These are phyloP conservation scores for Saturnispora ahearnii DNA, from an alignment of 805 yeast species.

Conservation along the genomic window DNA sequence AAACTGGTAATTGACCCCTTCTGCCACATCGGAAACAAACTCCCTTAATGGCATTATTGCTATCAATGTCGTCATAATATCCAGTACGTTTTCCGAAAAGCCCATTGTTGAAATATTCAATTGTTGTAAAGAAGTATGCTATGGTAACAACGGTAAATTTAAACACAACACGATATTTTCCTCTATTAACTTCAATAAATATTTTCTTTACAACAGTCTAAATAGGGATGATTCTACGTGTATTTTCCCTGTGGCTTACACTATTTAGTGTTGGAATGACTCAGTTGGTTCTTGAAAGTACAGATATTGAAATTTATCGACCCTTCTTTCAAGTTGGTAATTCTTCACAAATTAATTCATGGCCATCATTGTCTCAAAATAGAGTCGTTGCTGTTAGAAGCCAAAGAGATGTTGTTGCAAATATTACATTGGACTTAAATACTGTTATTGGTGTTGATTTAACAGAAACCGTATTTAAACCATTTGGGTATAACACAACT, in stretches of 20 bases:
- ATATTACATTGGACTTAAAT: slow-evolving; percentile 32
- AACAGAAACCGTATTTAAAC: slow-evolving; percentile 25
- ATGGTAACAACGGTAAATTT: neutral
- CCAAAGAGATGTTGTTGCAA: slow-evolving; percentile 39
- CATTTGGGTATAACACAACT: slow-evolving; percentile 25
- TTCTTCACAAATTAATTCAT: slow-evolving; percentile 12
- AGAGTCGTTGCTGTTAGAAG: slow-evolving; percentile 32
- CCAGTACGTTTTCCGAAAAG: slow-evolving; percentile 11
- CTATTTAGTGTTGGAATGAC: neutral
- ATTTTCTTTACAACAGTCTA: neutral
- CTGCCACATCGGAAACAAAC: slow-evolving; percentile 17
- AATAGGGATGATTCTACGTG: neutral
- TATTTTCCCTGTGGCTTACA: neutral
- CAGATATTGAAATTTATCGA: neutral
- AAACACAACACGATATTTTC: neutral
- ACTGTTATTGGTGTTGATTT: slow-evolving; percentile 34
- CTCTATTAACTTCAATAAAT: neutral
- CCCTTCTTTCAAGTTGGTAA: neutral
- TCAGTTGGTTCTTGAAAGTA: neutral
- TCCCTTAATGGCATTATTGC: slow-evolving; percentile 14
- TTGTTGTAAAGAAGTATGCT: neutral
- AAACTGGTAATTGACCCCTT: slow-evolving; percentile 26
- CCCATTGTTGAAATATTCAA: neutral
- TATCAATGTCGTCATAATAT: slow-evolving; percentile 10
- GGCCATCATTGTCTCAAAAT: slow-evolving; percentile 27